Evolutionary conservation across 345 rosid genomes (phyloP).

Genomic region (Aegle marmelos): DNA sequence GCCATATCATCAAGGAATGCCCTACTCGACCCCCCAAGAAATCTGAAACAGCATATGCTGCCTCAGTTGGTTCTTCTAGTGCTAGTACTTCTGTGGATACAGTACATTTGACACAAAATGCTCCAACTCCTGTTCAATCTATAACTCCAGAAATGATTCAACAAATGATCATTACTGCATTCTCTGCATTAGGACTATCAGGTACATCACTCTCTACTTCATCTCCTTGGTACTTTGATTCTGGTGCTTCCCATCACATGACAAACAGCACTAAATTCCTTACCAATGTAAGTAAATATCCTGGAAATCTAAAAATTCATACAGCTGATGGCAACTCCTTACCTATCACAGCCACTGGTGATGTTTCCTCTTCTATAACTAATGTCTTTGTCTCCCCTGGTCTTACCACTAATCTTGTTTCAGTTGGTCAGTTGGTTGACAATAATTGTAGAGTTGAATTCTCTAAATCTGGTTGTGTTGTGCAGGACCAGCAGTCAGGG

Average conservation of each 20-base stretch:
- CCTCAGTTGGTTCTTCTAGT: not conserved
- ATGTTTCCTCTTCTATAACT: not conserved
- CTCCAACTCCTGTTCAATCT: not conserved
- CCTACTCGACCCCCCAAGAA: not conserved
- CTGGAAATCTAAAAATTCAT: constrained; percentile 5
- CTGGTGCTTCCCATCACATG: not conserved
- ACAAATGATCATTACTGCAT: constrained; percentile 4
- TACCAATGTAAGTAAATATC: not conserved
- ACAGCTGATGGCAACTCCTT: not conserved
- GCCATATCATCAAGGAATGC: not conserved
- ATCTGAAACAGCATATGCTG: not conserved
- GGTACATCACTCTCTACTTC: not conserved
- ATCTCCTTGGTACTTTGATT: constrained; percentile 1
- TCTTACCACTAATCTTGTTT: constrained; percentile 9
- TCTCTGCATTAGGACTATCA: constrained; percentile 7
- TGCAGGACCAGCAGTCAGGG: not conserved
- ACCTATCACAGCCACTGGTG: not conserved
- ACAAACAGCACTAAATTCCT: not conserved
- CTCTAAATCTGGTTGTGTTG: not conserved
- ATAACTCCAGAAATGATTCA: constrained; percentile 7
- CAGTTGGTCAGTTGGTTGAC: not conserved
- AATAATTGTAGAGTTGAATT: not conserved
- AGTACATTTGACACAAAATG: no score
- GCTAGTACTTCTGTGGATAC: not conserved
- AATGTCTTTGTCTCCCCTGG: constrained; percentile 4